A percentile compares a stretch with the other conserved stretches of the same genome.
These are phyloP conservation scores for Catunica adiposa DNA, from an alignment of 2,329 filamentous ascomycete species.

Conservation along the genomic window DNA sequence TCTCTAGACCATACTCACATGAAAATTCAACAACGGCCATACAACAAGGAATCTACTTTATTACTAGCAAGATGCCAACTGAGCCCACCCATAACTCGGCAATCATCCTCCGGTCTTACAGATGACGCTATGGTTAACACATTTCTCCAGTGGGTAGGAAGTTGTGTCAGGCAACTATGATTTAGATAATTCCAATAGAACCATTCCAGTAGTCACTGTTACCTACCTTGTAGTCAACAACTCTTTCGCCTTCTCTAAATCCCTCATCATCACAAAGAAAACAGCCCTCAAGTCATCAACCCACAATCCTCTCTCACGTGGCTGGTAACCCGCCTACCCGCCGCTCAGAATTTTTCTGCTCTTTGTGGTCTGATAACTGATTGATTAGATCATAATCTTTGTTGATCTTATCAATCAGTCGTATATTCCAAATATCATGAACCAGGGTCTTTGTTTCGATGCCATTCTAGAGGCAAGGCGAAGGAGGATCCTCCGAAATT, in stretches of 20 bases:
- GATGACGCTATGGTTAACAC: not conserved
- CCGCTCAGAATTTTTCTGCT: not conserved
- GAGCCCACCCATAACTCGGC: too few species aligned
- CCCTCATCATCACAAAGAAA: not conserved
- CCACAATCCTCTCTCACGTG: not conserved
- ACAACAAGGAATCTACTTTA: too few species aligned
- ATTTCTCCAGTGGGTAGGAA: not conserved
- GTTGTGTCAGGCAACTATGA: not conserved
- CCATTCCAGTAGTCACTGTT: not conserved
- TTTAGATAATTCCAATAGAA: too few species aligned
- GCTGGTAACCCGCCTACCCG: not conserved
- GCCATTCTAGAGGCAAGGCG: not conserved
- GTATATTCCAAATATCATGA: not conserved
- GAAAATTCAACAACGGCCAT: not conserved
- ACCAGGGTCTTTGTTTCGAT: not conserved
- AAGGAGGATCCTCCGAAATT: too few species aligned
- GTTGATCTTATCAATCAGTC: constrained; percentile 15
- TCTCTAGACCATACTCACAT: too few species aligned
- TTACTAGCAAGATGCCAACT: too few species aligned
- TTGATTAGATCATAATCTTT: constrained; percentile 3
- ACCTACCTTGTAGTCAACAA: not conserved
- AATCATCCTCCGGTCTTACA: too few species aligned
- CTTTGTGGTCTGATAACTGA: not conserved
- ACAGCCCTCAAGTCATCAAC: not conserved
- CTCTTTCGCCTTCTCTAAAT: not conserved